Evolutionary conservation across 176 grass and related monocot species (phyloP).

Genomic region (Triticum timopheevii): DNA sequence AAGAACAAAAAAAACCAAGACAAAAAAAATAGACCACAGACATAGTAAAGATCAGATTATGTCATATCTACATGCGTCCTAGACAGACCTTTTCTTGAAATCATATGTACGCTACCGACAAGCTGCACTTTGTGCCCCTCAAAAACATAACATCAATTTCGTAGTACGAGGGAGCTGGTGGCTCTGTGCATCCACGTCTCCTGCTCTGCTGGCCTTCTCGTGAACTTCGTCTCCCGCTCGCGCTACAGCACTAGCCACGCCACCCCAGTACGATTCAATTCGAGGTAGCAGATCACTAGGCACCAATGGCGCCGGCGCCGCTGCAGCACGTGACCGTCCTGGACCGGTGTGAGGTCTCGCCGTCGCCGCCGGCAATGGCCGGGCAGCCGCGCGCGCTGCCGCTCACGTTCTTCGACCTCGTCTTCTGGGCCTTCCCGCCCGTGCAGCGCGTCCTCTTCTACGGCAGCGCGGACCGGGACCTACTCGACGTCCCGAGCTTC

Average conservation of each 20-base stretch:
- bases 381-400: slow-evolving; percentile 43
- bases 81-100: too few relatives aligned
- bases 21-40: too few relatives aligned
- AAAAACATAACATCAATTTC: too few relatives aligned
- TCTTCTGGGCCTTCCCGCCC: slow-evolving; percentile 68
- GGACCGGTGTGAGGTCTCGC: slow-evolving; percentile 22
- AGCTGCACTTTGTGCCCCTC: too few relatives aligned
- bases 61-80: too few relatives aligned
- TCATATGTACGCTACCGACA: too few relatives aligned
- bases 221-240: neutral
- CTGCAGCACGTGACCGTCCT: slow-evolving; percentile 19
- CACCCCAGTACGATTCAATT: neutral
- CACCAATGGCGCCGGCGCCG: slow-evolving; percentile 10
- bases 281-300: neutral
- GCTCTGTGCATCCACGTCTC: neutral
- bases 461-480: slow-evolving; percentile 14
- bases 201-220: neutral
- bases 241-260: neutral
- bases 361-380: slow-evolving; percentile 8
- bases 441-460: slow-evolving; percentile 85
- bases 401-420: slow-evolving; percentile 79
- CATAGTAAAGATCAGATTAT: too few relatives aligned
- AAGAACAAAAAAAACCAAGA: too few relatives aligned
- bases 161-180: too few relatives aligned
- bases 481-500: slow-evolving; percentile 35